phyloP scores from a whole-genome alignment of 306 rosid species.

The Malus domestica region ASM211411v1 NC_041793.1:1542501-1543000 shows the following conservation, averaged over 20 bases:
- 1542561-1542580: too few species aligned
- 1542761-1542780: constrained; percentile 9
- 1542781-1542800: constrained; percentile 45
- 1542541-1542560: too few species aligned
- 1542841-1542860: neutral
- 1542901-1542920: neutral
- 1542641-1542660: neutral
- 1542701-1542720: neutral
- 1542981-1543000: neutral
- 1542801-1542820: constrained; percentile 19
- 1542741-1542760: neutral
- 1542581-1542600: too few species aligned
- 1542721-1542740: neutral
- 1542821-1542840: constrained; percentile 30
- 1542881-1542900: neutral
- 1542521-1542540: too few species aligned
- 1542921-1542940: neutral
- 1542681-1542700: neutral
- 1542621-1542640: too few species aligned
- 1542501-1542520: too few species aligned
- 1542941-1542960: neutral
- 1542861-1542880: neutral
- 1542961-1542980: neutral
- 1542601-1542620: too few species aligned
- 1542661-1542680: neutral